Conservation (phyloP, 2,329 filamentous ascomycete genomes). For the Keithomyces neogunnii region DNA sequence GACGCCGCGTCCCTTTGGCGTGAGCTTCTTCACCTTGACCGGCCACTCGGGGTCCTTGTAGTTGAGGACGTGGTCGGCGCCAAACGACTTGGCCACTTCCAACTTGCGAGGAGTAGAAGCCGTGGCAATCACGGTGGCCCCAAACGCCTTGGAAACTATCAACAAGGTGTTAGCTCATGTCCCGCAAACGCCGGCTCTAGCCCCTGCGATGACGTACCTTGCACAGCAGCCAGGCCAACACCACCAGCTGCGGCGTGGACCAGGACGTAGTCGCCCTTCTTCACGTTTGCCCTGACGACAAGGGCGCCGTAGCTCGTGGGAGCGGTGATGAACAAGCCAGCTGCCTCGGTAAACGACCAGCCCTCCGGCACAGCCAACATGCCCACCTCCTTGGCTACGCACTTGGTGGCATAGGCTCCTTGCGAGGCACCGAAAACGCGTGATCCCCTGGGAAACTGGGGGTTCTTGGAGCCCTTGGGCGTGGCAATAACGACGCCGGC, state of each 20-base stretch:
- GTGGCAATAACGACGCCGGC: conserved; percentile 65
- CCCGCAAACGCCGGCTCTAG: no score
- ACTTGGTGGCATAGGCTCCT: conserved; percentile 75
- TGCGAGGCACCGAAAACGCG: conserved; percentile 81
- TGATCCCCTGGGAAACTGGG: conserved; percentile 67
- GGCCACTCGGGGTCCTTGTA: conserved; percentile 61
- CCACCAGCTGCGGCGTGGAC: conserved; percentile 90
- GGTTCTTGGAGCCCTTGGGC: conserved; percentile 41
- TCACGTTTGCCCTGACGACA: conserved; percentile 67
- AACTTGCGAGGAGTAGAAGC: conserved; percentile 75
- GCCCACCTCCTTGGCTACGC: conserved; percentile 56
- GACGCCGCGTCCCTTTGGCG: conserved; percentile 62
- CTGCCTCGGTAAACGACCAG: conserved; percentile 79
- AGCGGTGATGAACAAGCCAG: conserved; percentile 84
- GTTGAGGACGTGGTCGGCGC: conserved; percentile 76
- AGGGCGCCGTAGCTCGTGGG: conserved; percentile 83
- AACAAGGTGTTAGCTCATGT: not conserved
- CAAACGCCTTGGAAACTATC: conserved; percentile 77
- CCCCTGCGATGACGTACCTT: conserved; percentile 36
- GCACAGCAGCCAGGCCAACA: conserved; percentile 83
- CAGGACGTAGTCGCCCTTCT: conserved; percentile 76
- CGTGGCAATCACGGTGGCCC: conserved; percentile 88
- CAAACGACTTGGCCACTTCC: conserved; percentile 68
- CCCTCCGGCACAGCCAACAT: conserved; percentile 68
- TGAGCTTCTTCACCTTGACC: conserved; percentile 67